Evolutionary conservation across 139 green algal genomes (phyloP).

Genomic region (Chlamydomonas sp.): DNA sequence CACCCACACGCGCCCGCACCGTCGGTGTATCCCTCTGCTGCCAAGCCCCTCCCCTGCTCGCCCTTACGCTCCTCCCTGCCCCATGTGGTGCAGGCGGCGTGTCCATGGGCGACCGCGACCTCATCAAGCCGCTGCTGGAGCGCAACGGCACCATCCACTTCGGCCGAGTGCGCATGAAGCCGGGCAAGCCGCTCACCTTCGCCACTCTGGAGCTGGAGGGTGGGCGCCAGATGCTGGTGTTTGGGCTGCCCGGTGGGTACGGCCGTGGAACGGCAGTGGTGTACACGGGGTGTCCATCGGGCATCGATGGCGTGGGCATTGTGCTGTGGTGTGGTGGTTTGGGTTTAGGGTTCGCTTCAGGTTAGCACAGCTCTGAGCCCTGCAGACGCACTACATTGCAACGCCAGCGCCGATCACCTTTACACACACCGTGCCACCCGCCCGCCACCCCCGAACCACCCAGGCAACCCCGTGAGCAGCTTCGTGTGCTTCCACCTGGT

Average conservation of each 20-base stretch:
- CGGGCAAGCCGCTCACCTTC: conserved; percentile 97
- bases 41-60: not conserved
- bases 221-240: conserved; percentile 68
- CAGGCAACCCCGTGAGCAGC: conserved; percentile 90
- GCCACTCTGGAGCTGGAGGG: conserved; percentile 76
- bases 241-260: conserved; percentile 77
- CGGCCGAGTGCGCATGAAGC: conserved; percentile 94
- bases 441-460: not conserved
- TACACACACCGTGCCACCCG: too few species aligned
- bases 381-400: too few species aligned
- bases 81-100: conserved; percentile 85
- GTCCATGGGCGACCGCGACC: conserved; percentile 96
- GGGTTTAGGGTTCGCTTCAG: too few species aligned
- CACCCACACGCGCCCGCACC: too few species aligned
- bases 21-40: not conserved
- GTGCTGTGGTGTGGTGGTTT: too few species aligned
- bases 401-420: too few species aligned
- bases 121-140: conserved; percentile 95
- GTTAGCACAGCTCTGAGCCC: too few species aligned
- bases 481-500: conserved; percentile 96
- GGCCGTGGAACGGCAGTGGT: too few species aligned
- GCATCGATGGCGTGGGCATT: too few species aligned
- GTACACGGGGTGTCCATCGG: too few species aligned
- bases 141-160: conserved; percentile 89
- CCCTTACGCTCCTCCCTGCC: not conserved